Evolutionary conservation across 108 stramenopile genomes (phyloP), one percentile per base, ranked within the genome.

Genomic region (Epithemia pelagica): DNA sequence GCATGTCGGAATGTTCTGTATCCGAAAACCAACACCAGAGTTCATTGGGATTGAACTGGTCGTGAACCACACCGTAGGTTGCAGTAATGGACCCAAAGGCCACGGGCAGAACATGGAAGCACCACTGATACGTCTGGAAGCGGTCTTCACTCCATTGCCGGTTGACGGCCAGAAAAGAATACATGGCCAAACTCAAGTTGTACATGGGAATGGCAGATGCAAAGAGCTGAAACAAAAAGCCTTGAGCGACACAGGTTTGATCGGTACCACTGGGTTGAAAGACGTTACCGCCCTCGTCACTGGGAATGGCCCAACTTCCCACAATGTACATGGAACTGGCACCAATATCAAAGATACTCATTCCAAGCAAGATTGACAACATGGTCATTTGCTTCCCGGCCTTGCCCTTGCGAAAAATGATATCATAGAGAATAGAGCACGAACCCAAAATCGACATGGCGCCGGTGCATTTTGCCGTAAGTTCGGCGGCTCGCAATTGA

Each of bases 171-270:
- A 74, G 61, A 23, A 62, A 30, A 28, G 67, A 74, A 56, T 74
- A 74, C 23, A 68, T 62, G 46, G 67, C 26, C 73, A 74, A 54
- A 7, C 57, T 61, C n/a, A 66, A 24, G n/a, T 74, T 74, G 61
- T 74, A 74, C 0, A 30, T 29, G 23, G 73, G 67, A 24, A 66
- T 69, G 46, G 25, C n/a, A 21, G 59, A 31, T 25, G 53, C 60
- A 53, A 46, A 59, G 25, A 31, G 10, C 31, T 74, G 73, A 30
- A 53, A 59, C 26, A 68, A 68, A 59, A 74, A 74, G 10, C 73
- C 73, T 51, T 68, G 67, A 1, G 73, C 73, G 29, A 58, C 54
- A 60, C 73, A 74, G 18, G 73, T 63, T 19, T 2, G 10, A 19
- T 30, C 62, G 28, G 69, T 70, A 19, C 65, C 65, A 3, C 18